phyloP scores from a whole-genome alignment of 306 rosid genomes.

The Pterocarpus macrocarpus region DNA sequence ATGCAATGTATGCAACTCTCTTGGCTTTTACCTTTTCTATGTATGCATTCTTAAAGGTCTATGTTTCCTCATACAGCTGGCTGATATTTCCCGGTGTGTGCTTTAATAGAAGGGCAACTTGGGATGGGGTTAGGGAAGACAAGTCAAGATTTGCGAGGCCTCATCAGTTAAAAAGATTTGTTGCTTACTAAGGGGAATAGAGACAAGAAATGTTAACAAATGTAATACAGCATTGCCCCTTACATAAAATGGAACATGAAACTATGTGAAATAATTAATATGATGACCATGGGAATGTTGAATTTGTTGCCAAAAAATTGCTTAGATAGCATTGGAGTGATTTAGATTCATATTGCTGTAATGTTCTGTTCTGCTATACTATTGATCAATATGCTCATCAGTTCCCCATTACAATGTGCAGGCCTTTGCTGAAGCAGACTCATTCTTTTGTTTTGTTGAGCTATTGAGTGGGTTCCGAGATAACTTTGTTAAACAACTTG shows the following conservation, averaged over 20 bases:
- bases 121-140: constrained; percentile 23
- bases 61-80: constrained; percentile 21
- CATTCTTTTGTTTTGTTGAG: constrained; percentile 99
- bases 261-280: constrained; percentile 33
- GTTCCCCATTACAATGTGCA: constrained; percentile 58
- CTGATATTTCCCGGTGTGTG: constrained; percentile 26
- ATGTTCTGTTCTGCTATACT: constrained; percentile 14
- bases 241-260: neutral
- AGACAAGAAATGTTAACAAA: neutral
- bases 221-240: constrained; percentile 7
- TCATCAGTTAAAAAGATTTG: neutral
- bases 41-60: neutral
- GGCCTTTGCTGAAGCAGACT: constrained; percentile 95
- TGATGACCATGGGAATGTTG: constrained; percentile 18
- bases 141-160: neutral
- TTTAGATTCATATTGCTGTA: constrained; percentile 13
- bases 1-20: neutral
- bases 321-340: constrained; percentile 14
- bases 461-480: constrained; percentile 94
- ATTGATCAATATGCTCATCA: constrained; percentile 46
- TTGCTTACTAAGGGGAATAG: neutral
- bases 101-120: constrained; percentile 15
- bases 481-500: constrained; percentile 97
- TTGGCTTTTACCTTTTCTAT: neutral
- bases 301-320: constrained; percentile 12